A percentile compares a stretch with the other conserved stretches of the same genome.
Conservation (phyloP, 176 grass and related monocot genomes). For the Miscanthus lutarioriparius region DNA sequence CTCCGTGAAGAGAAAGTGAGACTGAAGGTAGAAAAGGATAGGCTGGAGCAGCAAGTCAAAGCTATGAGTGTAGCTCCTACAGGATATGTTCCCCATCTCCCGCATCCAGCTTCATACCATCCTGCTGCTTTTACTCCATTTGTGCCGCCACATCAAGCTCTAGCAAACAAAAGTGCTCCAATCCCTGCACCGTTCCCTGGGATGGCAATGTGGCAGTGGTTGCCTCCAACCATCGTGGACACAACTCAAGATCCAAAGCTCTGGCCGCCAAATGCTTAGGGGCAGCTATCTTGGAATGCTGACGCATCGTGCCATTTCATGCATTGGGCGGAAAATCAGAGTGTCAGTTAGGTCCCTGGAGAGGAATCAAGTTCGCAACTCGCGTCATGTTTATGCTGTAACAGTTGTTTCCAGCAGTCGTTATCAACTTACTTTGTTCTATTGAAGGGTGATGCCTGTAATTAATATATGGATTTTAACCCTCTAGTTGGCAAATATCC, state of each 20-base stretch:
- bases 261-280: conserved; percentile 86
- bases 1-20: conserved; percentile 75
- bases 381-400: conserved; percentile 9
- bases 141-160: conserved; percentile 30
- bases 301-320: background rate
- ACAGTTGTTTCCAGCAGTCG: conserved; percentile 7
- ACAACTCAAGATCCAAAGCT: conserved; percentile 85
- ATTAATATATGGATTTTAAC: conserved; percentile 57
- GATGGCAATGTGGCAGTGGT: conserved; percentile 85
- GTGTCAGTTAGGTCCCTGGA: conserved; percentile 18
- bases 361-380: background rate
- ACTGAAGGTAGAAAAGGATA: conserved; percentile 78
- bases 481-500: conserved; percentile 28
- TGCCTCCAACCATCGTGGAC: conserved; percentile 63
- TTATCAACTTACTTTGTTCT: conserved; percentile 8
- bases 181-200: conserved; percentile 47
- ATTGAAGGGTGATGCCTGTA: conserved; percentile 50
- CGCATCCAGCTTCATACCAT: conserved; percentile 57
- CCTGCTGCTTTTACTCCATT: conserved; percentile 44
- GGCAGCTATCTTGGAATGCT: background rate
- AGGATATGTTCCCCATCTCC: conserved; percentile 68
- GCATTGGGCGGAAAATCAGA: conserved; percentile 29
- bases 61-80: conserved; percentile 51
- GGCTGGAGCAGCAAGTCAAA: conserved; percentile 70
- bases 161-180: conserved; percentile 48